These are phyloP conservation scores for Theobroma grandiflorum DNA, from an alignment of 441 rosid genomes.

Conservation along the genomic window DNA sequence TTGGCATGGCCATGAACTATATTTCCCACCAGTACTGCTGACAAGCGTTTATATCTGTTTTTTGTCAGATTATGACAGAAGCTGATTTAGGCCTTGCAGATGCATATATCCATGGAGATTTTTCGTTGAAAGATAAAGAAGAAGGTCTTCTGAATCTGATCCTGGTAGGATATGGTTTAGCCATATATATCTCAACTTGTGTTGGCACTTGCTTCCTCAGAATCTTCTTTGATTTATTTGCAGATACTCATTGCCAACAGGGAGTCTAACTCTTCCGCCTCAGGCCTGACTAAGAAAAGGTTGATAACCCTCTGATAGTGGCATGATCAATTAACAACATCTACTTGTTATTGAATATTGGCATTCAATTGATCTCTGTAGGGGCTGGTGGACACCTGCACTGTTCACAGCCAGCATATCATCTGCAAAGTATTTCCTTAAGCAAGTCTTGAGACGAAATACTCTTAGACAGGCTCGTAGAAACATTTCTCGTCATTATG, in stretches of 20 bases:
- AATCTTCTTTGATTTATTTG: constrained; percentile 26
- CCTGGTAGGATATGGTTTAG: constrained; percentile 47
- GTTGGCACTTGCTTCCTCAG: too few relatives aligned
- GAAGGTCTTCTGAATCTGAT: constrained; percentile 69
- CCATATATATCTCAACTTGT: background rate
- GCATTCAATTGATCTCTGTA: constrained; percentile 22
- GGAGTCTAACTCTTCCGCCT: constrained; percentile 47
- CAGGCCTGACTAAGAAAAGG: constrained; percentile 66
- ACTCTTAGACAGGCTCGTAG: constrained; percentile 94
- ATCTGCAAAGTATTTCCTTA: constrained; percentile 74
- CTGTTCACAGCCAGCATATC: constrained; percentile 70
- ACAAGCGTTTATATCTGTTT: background rate
- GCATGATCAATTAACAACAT: too few relatives aligned
- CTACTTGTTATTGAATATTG: too few relatives aligned
- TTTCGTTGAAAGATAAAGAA: constrained; percentile 75
- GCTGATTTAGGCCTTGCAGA: constrained; percentile 97
- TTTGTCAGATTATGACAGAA: constrained; percentile 71
- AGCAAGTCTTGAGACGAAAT: constrained; percentile 70
- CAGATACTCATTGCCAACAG: constrained; percentile 64
- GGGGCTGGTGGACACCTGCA: constrained; percentile 99
- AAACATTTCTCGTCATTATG: constrained; percentile 89
- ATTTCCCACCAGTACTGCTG: background rate
- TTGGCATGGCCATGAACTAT: background rate
- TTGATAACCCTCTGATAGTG: constrained; percentile 14
- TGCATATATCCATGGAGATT: constrained; percentile 84